Evolutionary conservation across 495 filamentous ascomycete species (phyloP), one percentile per base, ranked within the genome.

Genomic region (Aspergillus ostianus): DNA sequence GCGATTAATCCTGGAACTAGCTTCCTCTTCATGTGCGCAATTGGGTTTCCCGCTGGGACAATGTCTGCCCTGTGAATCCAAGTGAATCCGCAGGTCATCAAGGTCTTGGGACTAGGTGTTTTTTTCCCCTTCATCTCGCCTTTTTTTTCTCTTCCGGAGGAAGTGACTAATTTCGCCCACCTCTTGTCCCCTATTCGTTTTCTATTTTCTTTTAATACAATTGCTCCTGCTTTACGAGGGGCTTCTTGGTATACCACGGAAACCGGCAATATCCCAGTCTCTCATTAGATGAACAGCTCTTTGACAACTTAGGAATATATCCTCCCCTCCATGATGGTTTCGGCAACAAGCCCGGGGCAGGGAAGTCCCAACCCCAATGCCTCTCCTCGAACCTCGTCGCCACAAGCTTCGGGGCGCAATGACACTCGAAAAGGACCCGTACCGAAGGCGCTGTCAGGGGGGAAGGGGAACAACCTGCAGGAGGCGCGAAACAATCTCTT

Each of bases 41-140:
- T 64, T 54, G 62, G 57, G 59, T 36, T 17, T 58, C 32, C 61
- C 21, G 26, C 26, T 63, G 57, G 60, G 56, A 58, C 50, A 36
- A 76, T 74, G 72, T 62, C 41, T 58, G 56, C 57, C 50, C 45
- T 64, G 47, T 76, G 63, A 66, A 59, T 47, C 36, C 50, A 62
- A 17, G 49, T 62, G 47, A 29, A 23, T 52, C 62, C 65, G 67
- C 36, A 71, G 69, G 63, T 68, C 62, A 64, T 64, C 13, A 41
- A 17, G 36, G 36, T 41, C 10, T 41, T 41, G 15, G 36, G 36
- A 41, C 13, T 41, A 41, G 10, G 9, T 2, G 36, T 8, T 15
- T 41, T 41, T 41, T 12, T 12, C 51, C 51, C 51, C 29, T 36
- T 20, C 13, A 19, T 41, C 13, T 41, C 12, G 3, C 36, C 12